phyloP scores from a whole-genome alignment of 2,329 filamentous ascomycete species.

The Biscogniauxia mediterranea region DNA sequence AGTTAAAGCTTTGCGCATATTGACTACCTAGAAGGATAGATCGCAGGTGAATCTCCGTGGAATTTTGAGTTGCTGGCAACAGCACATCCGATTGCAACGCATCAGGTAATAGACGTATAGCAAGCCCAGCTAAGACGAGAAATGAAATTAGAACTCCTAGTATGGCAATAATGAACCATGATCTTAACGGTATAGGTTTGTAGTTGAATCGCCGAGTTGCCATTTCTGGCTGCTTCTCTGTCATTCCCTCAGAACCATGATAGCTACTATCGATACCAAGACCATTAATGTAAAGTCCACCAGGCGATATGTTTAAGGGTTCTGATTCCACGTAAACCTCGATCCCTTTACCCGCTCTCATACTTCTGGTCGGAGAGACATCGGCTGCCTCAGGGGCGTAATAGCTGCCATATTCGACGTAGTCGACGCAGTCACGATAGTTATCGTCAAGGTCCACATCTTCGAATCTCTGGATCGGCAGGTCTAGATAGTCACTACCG shows the following conservation, averaged over 20 bases:
- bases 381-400: slow-evolving; percentile 21
- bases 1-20: neutral
- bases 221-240: slow-evolving; percentile 13
- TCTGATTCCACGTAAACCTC: slow-evolving; percentile 18
- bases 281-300: slow-evolving; percentile 19
- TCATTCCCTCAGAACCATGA: slow-evolving; percentile 21
- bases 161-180: slow-evolving; percentile 16
- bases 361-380: slow-evolving; percentile 14
- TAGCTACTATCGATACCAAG: slow-evolving; percentile 17
- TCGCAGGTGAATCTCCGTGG: slow-evolving; percentile 18
- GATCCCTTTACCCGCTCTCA: slow-evolving; percentile 19
- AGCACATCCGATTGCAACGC: slow-evolving; percentile 7
- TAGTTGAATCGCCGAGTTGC: slow-evolving; percentile 20
- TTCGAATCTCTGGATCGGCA: slow-evolving; percentile 21
- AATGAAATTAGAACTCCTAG: slow-evolving; percentile 20
- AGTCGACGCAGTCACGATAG: slow-evolving; percentile 2
- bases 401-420: slow-evolving; percentile 16
- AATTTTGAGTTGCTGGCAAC: slow-evolving; percentile 14
- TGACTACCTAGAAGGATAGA: slow-evolving; percentile 2
- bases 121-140: slow-evolving; percentile 27
- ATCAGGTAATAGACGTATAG: slow-evolving; percentile 29
- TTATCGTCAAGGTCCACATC: slow-evolving; percentile 19
- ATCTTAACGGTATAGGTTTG: slow-evolving; percentile 22
- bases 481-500: slow-evolving; percentile 22
- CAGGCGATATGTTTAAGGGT: slow-evolving; percentile 13